Evolutionary conservation across 2,329 filamentous ascomycete genomes (phyloP), one percentile per base, ranked within the genome.

Genomic region (Aspergillus latus): DNA sequence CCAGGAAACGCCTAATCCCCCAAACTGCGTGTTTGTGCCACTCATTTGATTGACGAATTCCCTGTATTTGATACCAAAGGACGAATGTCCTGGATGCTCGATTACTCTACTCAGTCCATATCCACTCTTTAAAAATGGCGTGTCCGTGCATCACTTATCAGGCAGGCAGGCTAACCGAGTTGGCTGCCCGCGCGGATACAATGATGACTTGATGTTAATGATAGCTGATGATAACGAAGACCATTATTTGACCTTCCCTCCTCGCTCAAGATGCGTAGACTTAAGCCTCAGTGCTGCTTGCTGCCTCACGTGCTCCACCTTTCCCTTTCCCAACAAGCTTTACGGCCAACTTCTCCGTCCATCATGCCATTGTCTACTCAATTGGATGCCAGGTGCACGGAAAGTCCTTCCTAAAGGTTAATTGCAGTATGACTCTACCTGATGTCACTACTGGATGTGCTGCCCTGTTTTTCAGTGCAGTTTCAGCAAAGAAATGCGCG

Each of bases 61-160:
- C 69, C 70, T 73, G 69, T 72, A 72, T 69, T 65, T 62, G 63
- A 63, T 68, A 67, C 63, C 49, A 61, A 59, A 54, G 50, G 48
- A 56, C 53, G 45, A 49, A 56, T 30, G 40, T 56, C 54, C 43
- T 37, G 47, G 40, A 39, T 56, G 52, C 49, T 46, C 53, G 30
- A 29, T 58, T 21, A 65, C 64, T 58, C 58, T 49, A 63, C 61
- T 58, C 49, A 48, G 61, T 50, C 62, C 57, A 45, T 58, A 57
- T 64, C 21, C 59, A 59, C 56, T 61, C 61, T 60, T 56, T 36
- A 16, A 42, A 42, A 53, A 46, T 53, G 49, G 49, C 47, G 54
- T 46, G 45, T 49, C 44, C 29, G 39, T 57, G 30, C 26, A 44
- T 36, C 40, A 39, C 49, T 32, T 52, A 30, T 16, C 16, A 28